phyloP scores from a whole-genome alignment of 1,139 yeast species.

The Kodamaea arcana region DNA sequence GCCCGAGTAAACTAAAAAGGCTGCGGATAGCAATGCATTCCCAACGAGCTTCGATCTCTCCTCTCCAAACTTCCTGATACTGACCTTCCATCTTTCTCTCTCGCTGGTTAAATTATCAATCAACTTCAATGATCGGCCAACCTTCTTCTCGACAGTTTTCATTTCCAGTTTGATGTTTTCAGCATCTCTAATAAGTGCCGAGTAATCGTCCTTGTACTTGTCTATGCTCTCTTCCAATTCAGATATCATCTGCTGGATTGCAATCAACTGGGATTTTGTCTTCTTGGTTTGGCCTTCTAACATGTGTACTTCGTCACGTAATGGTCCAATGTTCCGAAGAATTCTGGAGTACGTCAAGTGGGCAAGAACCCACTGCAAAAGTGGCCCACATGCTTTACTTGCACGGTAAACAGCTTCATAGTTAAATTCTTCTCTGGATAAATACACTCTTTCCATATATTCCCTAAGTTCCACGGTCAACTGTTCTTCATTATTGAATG shows the following conservation, averaged over 20 bases:
- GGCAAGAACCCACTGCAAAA: slow-evolving; percentile 85
- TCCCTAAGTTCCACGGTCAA: slow-evolving; percentile 50
- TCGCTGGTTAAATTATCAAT: slow-evolving; percentile 66
- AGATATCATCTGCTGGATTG: slow-evolving; percentile 74
- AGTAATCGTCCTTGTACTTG: slow-evolving; percentile 62
- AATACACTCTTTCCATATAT: slow-evolving; percentile 56
- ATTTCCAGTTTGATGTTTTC: slow-evolving; percentile 74
- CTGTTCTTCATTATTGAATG: slow-evolving; percentile 61
- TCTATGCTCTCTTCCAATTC: slow-evolving; percentile 74
- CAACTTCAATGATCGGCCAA: slow-evolving; percentile 58
- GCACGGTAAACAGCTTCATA: slow-evolving; percentile 81
- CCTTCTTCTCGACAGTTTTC: slow-evolving; percentile 56
- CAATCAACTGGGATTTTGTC: slow-evolving; percentile 65
- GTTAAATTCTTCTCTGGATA: slow-evolving; percentile 61
- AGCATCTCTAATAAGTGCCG: slow-evolving; percentile 68
- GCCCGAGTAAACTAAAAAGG: slow-evolving; percentile 63
- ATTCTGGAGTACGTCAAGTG: slow-evolving; percentile 71
- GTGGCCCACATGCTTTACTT: slow-evolving; percentile 93
- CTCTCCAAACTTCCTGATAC: slow-evolving; percentile 47
- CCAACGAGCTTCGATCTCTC: slow-evolving; percentile 56
- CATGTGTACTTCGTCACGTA: slow-evolving; percentile 58
- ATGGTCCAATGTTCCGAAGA: slow-evolving; percentile 69
- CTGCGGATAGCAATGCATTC: slow-evolving; percentile 59
- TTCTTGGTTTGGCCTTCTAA: slow-evolving; percentile 60
- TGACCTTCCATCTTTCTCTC: slow-evolving; percentile 69